Base-by-base conservation (phyloP, 441 rosid genomes). In the Brassica balearica region DNA sequence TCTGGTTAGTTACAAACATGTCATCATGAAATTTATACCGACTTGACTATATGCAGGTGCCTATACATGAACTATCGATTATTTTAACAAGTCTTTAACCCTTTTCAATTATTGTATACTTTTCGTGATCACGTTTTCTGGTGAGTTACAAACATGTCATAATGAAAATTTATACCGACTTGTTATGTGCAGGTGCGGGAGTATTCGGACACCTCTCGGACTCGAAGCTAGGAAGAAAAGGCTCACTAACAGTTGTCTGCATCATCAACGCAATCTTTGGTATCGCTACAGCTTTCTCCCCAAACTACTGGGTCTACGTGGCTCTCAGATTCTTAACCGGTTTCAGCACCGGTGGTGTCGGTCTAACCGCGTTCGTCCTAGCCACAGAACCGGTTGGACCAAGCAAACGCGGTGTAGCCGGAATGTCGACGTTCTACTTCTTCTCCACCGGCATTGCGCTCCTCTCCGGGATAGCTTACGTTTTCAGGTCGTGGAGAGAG, bases 371-470 rank as follows among this genome's bases (percentile, higher is more conserved):
- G 19, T 95, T 95, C 1, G 97, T 95, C 29, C 88, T 95, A 3
- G 86, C 97, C 77, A 95, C 97, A 0, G 99, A 95, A 69, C 96
- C 99, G 0, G 56, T 93, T 0, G 99, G 99, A 27, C 96, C 97
- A 0, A 76, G 87, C 3, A 95, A 90, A 82, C 97, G 97, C 1
- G 96, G 97, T 12, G 85, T 55, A 1, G 97, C 94, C 2, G 99
- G 97, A 76, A 93, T 93, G 97, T 95, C 97, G 71, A 88, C 97
- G 2, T 95, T 95, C 91, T 95, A 93, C 84, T 95, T 95, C 81
- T 93, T 95, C 90, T 93, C 99, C 0, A 10, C 72, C 0, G 97
- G 97, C 27, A 93, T 93, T 1, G 97, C 90, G 0, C 0, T 89
- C n/a, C 86, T 95, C 8, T 79, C 97, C 0, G 90, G 90, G n/a